These are phyloP conservation scores for Cladosporium oxysporum DNA, from an alignment of 2,329 filamentous ascomycete species.

Conservation along the genomic window DNA sequence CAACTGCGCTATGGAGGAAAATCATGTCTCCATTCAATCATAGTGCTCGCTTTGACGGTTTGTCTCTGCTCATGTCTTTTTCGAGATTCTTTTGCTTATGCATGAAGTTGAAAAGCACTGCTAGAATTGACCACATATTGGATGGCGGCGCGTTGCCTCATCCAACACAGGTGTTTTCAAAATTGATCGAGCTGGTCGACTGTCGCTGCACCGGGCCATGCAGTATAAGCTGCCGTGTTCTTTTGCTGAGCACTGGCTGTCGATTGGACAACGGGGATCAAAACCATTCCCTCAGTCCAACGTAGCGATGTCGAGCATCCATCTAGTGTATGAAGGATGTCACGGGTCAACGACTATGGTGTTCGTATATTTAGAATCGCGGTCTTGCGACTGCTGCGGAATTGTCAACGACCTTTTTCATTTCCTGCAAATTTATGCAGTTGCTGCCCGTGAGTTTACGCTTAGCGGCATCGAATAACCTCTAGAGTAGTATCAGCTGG, in stretches of 20 bases:
- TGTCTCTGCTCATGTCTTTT: no score
- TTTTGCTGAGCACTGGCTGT: not conserved
- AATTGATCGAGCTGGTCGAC: not conserved
- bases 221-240: not conserved
- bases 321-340: not conserved
- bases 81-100: no score
- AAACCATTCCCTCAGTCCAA: not conserved
- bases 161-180: not conserved
- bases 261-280: not conserved
- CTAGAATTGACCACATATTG: not conserved
- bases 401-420: not conserved
- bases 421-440: not conserved
- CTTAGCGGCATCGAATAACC: not conserved
- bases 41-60: not conserved
- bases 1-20: not conserved
- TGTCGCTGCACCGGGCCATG: no score
- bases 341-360: not conserved
- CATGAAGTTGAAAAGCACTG: not conserved
- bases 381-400: not conserved
- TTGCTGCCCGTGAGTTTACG: not conserved
- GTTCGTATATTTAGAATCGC: not conserved
- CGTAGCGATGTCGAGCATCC: not conserved
- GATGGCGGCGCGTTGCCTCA: not conserved
- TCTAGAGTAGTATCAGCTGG: not conserved
- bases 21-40: not conserved